These are phyloP conservation scores for Pleodorina starrii DNA, from an alignment of 139 green algal species.

Conservation along the genomic window DNA sequence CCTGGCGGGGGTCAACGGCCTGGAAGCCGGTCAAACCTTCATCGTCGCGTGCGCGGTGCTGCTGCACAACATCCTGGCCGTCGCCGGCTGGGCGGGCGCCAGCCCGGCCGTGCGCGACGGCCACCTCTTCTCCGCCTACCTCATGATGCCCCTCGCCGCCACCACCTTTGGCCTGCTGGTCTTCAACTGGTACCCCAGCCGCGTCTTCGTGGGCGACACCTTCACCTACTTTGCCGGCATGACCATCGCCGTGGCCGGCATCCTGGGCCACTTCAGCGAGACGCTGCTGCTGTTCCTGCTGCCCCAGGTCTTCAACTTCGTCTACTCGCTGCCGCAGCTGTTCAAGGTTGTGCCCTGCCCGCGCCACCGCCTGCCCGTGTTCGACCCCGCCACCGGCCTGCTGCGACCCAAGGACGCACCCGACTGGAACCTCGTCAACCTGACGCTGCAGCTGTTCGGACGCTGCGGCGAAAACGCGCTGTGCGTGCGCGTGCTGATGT, in stretches of 20 bases:
- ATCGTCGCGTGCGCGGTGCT: slow-evolving; percentile 92
- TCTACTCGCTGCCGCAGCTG: slow-evolving; percentile 96
- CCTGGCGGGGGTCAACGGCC: slow-evolving; percentile 95
- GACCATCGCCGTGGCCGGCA: slow-evolving; percentile 96
- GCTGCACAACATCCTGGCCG: slow-evolving; percentile 83
- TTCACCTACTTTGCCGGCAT: slow-evolving; percentile 99
- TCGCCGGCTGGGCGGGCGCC: slow-evolving; percentile 50
- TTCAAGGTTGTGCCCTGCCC: slow-evolving; percentile 97
- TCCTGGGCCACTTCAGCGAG: slow-evolving; percentile 98
- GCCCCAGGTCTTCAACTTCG: slow-evolving; percentile 97
- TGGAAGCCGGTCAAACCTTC: slow-evolving; percentile 95
- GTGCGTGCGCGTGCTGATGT: slow-evolving; percentile 86
- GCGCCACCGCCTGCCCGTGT: slow-evolving; percentile 92
- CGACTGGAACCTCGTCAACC: slow-evolving; percentile 98
- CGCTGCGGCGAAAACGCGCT: slow-evolving; percentile 86
- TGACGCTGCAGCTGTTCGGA: slow-evolving; percentile 89
- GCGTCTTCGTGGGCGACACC: slow-evolving; percentile 98
- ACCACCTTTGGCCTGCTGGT: slow-evolving; percentile 89
- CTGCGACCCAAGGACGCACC: slow-evolving; percentile 80
- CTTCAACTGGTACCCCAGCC: slow-evolving; percentile 90
- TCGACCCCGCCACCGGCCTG: slow-evolving; percentile 85
- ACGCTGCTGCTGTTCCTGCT: slow-evolving; percentile 98
- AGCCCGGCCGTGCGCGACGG: slow-evolving; percentile 73
- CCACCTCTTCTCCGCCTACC: slow-evolving; percentile 96
- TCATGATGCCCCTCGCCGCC: slow-evolving; percentile 91